Evolutionary conservation across 768 basidiomycete species (phyloP).

Genomic region (Amanita molliuscula): DNA sequence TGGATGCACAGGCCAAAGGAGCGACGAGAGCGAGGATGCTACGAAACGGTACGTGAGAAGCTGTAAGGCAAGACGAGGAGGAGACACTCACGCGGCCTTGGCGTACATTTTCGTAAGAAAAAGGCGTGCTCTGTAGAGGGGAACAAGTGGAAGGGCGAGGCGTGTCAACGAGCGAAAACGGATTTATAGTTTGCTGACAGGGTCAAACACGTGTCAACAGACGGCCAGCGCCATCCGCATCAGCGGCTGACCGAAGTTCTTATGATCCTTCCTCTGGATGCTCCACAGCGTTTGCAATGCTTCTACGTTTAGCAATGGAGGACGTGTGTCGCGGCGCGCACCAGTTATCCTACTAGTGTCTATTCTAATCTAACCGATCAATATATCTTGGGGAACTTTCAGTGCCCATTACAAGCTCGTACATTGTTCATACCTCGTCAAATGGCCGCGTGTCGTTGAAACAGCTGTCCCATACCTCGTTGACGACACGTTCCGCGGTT

Average conservation of each 20-base stretch:
- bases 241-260: neutral
- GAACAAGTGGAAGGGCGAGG: slow-evolving; percentile 10
- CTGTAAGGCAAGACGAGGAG: neutral
- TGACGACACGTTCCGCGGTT: slow-evolving; percentile 81
- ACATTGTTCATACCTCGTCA: slow-evolving; percentile 61
- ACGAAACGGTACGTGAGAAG: slow-evolving; percentile 1
- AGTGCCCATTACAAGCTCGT: neutral
- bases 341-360: neutral
- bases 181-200: neutral
- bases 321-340: neutral
- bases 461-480: slow-evolving; percentile 96
- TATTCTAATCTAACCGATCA: slow-evolving; percentile 5
- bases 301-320: neutral
- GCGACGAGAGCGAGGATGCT: slow-evolving; percentile 34
- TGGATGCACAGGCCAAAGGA: slow-evolving; percentile 33
- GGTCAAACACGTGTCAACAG: slow-evolving; percentile 2
- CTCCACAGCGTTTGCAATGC: neutral
- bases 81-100: slow-evolving; percentile 3
- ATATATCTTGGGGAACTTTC: slow-evolving; percentile 9
- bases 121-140: slow-evolving; percentile 2
- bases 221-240: neutral
- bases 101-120: slow-evolving; percentile 1
- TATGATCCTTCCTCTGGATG: neutral
- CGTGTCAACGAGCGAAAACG: slow-evolving; percentile 12
- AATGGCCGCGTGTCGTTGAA: slow-evolving; percentile 93